Conservation (phyloP, 2,329 filamentous ascomycete genomes). For the Scedosporium dehoogii region DNA sequence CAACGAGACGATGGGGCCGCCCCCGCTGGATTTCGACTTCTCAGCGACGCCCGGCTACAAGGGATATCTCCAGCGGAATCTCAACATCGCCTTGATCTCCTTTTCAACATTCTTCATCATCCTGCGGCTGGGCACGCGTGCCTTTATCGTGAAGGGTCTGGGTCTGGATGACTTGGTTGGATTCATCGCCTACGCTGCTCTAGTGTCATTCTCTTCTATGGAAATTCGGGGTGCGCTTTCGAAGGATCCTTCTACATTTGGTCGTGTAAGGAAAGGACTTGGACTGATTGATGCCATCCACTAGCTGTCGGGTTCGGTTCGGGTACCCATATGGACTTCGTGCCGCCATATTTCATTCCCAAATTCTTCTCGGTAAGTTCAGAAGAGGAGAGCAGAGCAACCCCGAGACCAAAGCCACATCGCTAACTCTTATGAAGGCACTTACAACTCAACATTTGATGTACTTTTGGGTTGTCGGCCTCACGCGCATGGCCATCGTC, state of each 20-base stretch:
- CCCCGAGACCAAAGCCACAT: neutral
- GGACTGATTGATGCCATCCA: neutral
- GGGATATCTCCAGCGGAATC: conserved; percentile 2
- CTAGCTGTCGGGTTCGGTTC: conserved; percentile 4
- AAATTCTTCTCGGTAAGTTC: conserved; percentile 4
- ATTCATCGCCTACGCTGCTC: neutral
- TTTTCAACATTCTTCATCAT: conserved; percentile 6
- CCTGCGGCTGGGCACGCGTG: neutral
- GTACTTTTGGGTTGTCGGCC: conserved; percentile 21
- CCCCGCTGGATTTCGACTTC: conserved; percentile 2
- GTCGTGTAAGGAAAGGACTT: neutral
- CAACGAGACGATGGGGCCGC: neutral
- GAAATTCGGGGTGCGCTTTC: conserved; percentile 2
- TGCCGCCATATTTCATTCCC: neutral
- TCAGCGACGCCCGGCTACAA: neutral
- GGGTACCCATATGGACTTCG: neutral
- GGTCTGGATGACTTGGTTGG: conserved; percentile 2
- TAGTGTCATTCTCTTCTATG: conserved; percentile 3
- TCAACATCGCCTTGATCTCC: conserved; percentile 4
- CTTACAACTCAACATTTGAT: conserved; percentile 10
- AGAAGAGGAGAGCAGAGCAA: neutral
- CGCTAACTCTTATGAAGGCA: neutral
- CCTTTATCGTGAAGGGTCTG: conserved; percentile 4
- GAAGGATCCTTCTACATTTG: neutral
- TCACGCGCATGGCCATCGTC: conserved; percentile 23